Conservation (phyloP, 805 yeast genomes). For the Teunomyces cretensis region DNA sequence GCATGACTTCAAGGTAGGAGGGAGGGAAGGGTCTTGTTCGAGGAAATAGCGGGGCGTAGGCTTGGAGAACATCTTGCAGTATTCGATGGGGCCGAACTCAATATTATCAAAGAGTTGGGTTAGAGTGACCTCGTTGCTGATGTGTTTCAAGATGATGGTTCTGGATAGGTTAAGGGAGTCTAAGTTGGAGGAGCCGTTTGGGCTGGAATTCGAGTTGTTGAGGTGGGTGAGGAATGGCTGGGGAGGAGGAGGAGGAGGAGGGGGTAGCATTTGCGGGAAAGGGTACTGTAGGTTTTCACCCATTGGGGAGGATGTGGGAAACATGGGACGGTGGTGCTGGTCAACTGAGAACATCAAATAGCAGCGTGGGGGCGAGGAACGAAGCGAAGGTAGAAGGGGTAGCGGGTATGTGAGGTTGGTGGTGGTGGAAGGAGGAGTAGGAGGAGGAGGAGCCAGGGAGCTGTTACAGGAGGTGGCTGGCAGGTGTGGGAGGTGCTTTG, state of each 20-base stretch:
- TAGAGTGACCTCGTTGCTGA: constrained; percentile 24
- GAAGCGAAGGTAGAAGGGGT: not conserved
- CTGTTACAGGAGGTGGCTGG: too few species aligned
- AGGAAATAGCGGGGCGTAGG: constrained; percentile 21
- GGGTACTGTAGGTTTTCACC: not conserved
- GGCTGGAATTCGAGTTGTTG: constrained; percentile 8
- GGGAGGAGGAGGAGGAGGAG: constrained; percentile 13
- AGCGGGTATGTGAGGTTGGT: too few species aligned
- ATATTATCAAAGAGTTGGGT: constrained; percentile 44
- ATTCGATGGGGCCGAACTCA: constrained; percentile 63
- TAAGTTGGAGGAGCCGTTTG: constrained; percentile 13
- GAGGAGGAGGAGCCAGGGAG: too few species aligned
- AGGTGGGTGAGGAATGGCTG: constrained; percentile 9
- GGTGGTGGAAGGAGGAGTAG: not conserved
- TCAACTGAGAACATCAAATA: not conserved
- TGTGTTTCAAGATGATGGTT: constrained; percentile 33
- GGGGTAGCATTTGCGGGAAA: constrained; percentile 14
- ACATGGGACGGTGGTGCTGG: constrained; percentile 1
- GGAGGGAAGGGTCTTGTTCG: constrained; percentile 10
- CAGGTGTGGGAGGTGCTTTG: too few species aligned
- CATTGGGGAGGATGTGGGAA: not conserved
- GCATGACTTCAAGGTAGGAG: constrained; percentile 25
- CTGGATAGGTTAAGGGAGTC: constrained; percentile 39
- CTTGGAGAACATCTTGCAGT: constrained; percentile 42
- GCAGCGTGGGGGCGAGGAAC: not conserved